Base-by-base conservation (phyloP, 2,329 filamentous ascomycete species). In the Sporothrix inflata region DNA sequence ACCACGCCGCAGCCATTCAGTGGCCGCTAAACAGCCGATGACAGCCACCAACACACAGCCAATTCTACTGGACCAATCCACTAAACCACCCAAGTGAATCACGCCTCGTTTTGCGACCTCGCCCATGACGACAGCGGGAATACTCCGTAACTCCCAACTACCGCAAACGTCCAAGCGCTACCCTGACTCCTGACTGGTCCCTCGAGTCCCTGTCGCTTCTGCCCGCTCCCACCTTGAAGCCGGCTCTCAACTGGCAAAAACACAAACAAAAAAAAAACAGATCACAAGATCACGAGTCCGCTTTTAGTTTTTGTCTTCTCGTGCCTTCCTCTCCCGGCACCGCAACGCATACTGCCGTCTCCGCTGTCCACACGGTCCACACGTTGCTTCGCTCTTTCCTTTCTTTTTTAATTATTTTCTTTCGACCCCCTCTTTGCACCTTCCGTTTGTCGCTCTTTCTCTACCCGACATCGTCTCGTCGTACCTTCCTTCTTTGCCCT, bases 301-400 rank as follows among this genome's bases (percentile, higher is more conserved):
- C 19, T 45, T 65, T 63, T 65, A 45, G 61, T 65, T 47, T 65
- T 47, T 65, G 34, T 27, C 38, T 65, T 42, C 38, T 61, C 12
- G 61, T 65, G 61, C 61, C 61, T 65, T 65, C 61, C 61, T 65
- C 8, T 40, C 61, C 55, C 61, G 61, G 61, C 38, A 65, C 61
- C 61, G 61, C 38, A 16, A n/a, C 38, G 38, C n/a, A 65, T 47
- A 27, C 61, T 16, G 61, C 21, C n/a, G 49, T 24, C 12, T 21
- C 47, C 47, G 47, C 47, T 16, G 47, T 49, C n/a, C 12, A 6
- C 47, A 42, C 47, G n/a, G 19, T n/a, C n/a, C 19, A n/a, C n/a
- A 16, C 53, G 11, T 2, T 57, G 14, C 53, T 7, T 24, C n/a
- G 49, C 49, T 53, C 61, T 30, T 27, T 24, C 38, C 61, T 47